phyloP scores from a whole-genome alignment of 495 filamentous ascomycete species.

The Aspergillus ostianus region DNA sequence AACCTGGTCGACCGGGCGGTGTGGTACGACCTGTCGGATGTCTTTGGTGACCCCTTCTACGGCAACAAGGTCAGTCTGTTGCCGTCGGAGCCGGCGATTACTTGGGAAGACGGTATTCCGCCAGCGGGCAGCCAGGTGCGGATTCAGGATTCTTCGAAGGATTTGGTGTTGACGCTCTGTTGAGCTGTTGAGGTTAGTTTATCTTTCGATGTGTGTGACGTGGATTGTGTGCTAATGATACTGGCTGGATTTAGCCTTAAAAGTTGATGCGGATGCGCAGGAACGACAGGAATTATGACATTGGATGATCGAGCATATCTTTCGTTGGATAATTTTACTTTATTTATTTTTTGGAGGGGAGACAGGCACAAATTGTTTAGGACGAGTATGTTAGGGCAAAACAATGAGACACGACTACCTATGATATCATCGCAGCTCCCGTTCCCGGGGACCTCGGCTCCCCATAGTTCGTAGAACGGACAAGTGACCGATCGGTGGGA shows the following conservation, averaged over 20 bases:
- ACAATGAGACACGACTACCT: not conserved
- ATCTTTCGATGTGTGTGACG: not conserved
- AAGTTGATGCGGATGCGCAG: not conserved
- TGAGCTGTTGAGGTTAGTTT: conserved; percentile 9
- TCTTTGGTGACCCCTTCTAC: conserved; percentile 56
- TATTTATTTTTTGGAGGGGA: not conserved
- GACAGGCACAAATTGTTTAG: not conserved
- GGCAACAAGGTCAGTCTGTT: conserved; percentile 41
- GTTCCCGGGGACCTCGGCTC: not conserved
- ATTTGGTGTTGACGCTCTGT: conserved; percentile 40
- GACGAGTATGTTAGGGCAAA: not conserved
- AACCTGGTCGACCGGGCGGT: conserved; percentile 45
- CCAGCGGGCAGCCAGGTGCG: conserved; percentile 51
- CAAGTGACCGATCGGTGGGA: not conserved
- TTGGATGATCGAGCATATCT: too few species aligned
- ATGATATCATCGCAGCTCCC: not conserved
- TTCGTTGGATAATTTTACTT: not conserved
- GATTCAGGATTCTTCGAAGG: conserved; percentile 28
- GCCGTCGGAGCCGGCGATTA: conserved; percentile 41
- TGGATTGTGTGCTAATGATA: not conserved
- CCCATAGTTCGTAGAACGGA: not conserved
- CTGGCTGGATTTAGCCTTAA: not conserved
- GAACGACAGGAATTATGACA: too few species aligned
- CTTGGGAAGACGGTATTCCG: conserved; percentile 48
- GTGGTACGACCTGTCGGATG: conserved; percentile 58